A percentile compares a stretch with the other conserved stretches of the same genome.
Evolutionary conservation across 257 asterid genomes (phyloP).

Genomic region (Solanum phureja): DNA sequence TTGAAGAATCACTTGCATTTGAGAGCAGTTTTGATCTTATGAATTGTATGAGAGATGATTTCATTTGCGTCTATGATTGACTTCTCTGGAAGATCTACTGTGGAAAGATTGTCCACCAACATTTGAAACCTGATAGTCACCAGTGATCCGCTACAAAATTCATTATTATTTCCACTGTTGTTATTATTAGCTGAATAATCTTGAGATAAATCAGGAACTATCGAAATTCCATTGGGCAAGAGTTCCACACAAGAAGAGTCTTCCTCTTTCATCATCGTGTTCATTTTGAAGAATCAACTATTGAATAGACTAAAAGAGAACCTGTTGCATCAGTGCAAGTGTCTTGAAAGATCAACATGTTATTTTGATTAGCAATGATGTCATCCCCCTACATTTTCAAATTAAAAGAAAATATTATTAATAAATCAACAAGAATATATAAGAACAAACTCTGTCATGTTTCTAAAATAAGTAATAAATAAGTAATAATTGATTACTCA

Average conservation of each 20-base stretch:
- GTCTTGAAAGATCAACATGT: constrained; percentile 12
- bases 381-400: constrained; percentile 25
- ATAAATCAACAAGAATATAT: constrained; percentile 19
- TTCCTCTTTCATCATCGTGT: too few relatives aligned
- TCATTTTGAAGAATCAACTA: too few relatives aligned
- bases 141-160: too few relatives aligned
- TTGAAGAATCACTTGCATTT: constrained; percentile 12
- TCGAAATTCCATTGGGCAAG: too few relatives aligned
- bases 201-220: constrained; percentile 3
- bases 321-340: too few relatives aligned
- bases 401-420: not conserved
- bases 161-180: not conserved
- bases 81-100: too few relatives aligned
- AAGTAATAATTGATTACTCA: not conserved
- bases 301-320: too few relatives aligned
- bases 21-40: constrained; percentile 41
- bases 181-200: not conserved
- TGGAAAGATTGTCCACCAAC: too few relatives aligned
- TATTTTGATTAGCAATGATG: constrained; percentile 12
- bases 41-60: constrained; percentile 14
- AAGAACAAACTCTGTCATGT: not conserved
- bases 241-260: too few relatives aligned
- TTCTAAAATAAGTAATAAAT: not conserved
- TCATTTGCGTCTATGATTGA: too few relatives aligned
- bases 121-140: too few relatives aligned